Evolutionary conservation across 257 asterid species (phyloP), one percentile per base, ranked within the genome.

Genomic region (Capsicum pubescens): DNA sequence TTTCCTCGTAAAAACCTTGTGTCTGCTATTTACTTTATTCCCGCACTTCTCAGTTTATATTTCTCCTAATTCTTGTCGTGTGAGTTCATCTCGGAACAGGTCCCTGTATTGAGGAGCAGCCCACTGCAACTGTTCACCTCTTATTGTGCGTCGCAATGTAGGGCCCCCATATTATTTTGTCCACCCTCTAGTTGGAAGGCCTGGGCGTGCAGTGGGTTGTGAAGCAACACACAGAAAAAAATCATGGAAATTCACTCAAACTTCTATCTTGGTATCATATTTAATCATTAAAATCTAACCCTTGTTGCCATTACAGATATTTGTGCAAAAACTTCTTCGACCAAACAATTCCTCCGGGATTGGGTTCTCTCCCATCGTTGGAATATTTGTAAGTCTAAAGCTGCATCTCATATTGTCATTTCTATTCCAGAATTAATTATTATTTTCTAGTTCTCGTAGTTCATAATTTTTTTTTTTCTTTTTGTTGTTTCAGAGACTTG

Each of bases 401-500:
- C 32, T 69, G 54, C 77, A 68, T 67, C 50, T 14, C 36, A 35
- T 67, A 67, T 36, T 67, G 76, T 35, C 76, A 50, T 36, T 67
- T 67, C 17, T 68, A 39, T 68, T 68, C 9, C 5, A 1, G 16
- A 69, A 16, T 42, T 16, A 42, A 69, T 9, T 69, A 69, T 16
- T 69, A 69, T 13, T 0, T 16, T 69, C 8, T 42, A 39, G 32
- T 42, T 13, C 1, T 17, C 78, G 9, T 9, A 69, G 78, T 42
- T 69, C 78, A 69, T 26, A 1, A 26, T 26, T 26, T 26, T 39
- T 19, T 26, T 42, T 36, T 8, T 16, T 17, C 78, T 69, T 42
- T 55, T 42, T 69, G 35, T 68, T 35, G 15, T 69, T 42, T 42
- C 78, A 69, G 78, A 69, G 78, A 69, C 19, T 69, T 69, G 78